These are phyloP conservation scores for Brassica incana DNA, from an alignment of 345 rosid species.

Conservation along the genomic window DNA sequence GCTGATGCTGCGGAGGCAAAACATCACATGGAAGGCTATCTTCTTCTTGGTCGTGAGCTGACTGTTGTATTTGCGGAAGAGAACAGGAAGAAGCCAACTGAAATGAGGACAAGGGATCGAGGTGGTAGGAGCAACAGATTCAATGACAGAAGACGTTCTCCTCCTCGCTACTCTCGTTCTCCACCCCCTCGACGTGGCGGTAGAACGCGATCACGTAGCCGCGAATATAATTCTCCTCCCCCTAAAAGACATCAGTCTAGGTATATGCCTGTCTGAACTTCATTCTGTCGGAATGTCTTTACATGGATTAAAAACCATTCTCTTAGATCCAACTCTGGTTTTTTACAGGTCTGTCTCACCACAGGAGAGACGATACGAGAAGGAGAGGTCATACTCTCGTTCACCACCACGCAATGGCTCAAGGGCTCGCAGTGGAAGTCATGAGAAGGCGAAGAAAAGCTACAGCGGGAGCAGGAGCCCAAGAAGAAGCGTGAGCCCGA, in stretches of 20 bases:
- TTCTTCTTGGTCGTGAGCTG: slow-evolving; percentile 86
- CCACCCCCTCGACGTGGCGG: slow-evolving; percentile 70
- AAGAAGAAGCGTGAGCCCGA: slow-evolving; percentile 15
- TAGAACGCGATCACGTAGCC: slow-evolving; percentile 67
- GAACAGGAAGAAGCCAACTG: slow-evolving; percentile 85
- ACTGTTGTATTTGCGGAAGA: slow-evolving; percentile 98
- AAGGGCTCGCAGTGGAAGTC: slow-evolving; percentile 68
- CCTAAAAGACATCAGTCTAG: slow-evolving; percentile 62
- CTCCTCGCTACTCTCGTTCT: slow-evolving; percentile 68
- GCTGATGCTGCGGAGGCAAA: slow-evolving; percentile 95
- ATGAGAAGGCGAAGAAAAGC: slow-evolving; percentile 40
- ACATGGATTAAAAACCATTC: slow-evolving; percentile 4
- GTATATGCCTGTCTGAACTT: slow-evolving; percentile 41
- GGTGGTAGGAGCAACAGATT: slow-evolving; percentile 48
- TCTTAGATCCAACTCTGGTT: slow-evolving; percentile 5
- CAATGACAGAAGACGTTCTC: slow-evolving; percentile 63
- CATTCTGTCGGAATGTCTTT: background rate
- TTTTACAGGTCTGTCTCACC: slow-evolving; percentile 70
- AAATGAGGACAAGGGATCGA: background rate
- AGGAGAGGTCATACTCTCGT: slow-evolving; percentile 65
- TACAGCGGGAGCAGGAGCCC: slow-evolving; percentile 47
- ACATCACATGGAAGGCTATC: slow-evolving; percentile 90
- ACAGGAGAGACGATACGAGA: slow-evolving; percentile 46
- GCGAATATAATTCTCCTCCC: slow-evolving; percentile 64
- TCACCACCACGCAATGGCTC: slow-evolving; percentile 69